Base-by-base conservation (phyloP, 345 rosid genomes). In the Trapa incisa region DNA sequence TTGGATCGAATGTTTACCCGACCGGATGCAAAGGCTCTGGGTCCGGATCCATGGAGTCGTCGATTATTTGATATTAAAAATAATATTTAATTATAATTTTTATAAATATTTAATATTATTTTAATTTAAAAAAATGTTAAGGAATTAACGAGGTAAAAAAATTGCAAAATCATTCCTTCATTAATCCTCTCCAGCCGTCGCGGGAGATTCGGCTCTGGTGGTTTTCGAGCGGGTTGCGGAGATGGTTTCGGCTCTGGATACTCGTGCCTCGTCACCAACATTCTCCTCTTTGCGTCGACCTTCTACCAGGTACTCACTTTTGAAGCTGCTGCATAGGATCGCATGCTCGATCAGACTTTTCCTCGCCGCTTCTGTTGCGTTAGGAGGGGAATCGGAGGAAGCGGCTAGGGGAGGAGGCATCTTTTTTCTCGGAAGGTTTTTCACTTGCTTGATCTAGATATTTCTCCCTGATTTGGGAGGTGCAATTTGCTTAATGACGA, bases 211-310 rank as follows among this genome's bases (percentile, higher is more conserved):
- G 47, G 22, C 4, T 50, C 56, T 16, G 6, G 22, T 37, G 62
- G 47, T 8, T 16, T 37, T 17, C 37, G 37, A 29, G 37, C 48
- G 29, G 29, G 29, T 22, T 22, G 29, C 29, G 71, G 57, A 47
- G 54, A 84, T 86, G 90, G 81, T 75, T 58, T 83, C 83, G 88
- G 75, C 80, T 37, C 77, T 90, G 78, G 79, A 33, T 84, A 65
- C 73, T 88, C 83, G 70, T 86, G 79, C 68, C 80, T 85, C 68
- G 69, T 82, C 75, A 39, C 78, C 67, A 81, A 79, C 79, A 64
- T 88, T 50, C 87, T 87, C 50, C 91, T 93, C 70, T 73, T 88
- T 73, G 88, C 85, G 43, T 79, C 87, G 69, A 75, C 80, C 80
- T 86, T 88, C 68, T 81, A 86, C 69, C 86, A 85, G 88, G 99